phyloP scores from a whole-genome alignment of 2,329 filamentous ascomycete genomes.

The Botryotinia globosa region DNA sequence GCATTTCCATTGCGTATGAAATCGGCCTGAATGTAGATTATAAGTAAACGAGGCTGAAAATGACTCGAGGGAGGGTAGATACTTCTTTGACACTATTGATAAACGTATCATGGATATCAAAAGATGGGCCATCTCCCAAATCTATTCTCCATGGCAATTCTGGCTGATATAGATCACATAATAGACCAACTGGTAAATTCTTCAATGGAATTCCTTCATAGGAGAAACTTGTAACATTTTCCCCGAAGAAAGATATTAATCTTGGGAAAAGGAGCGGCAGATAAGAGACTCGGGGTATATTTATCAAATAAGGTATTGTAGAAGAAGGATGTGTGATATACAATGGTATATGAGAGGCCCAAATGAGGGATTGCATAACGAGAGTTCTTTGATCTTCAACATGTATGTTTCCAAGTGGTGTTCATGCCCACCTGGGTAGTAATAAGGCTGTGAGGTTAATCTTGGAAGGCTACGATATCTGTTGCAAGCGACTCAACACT shows the following conservation, averaged over 20 bases:
- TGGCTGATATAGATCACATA: slow-evolving; percentile 62
- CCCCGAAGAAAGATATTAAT: slow-evolving; percentile 61
- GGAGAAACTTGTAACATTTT: slow-evolving; percentile 50
- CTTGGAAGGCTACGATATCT: neutral
- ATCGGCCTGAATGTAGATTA: slow-evolving; percentile 43
- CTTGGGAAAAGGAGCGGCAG: slow-evolving; percentile 62
- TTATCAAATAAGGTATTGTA: slow-evolving; percentile 45
- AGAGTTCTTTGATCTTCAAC: neutral
- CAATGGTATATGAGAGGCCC: slow-evolving; percentile 38
- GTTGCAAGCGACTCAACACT: neutral
- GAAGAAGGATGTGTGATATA: slow-evolving; percentile 37
- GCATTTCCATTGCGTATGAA: slow-evolving; percentile 68
- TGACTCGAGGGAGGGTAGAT: slow-evolving; percentile 5
- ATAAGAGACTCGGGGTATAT: slow-evolving; percentile 65
- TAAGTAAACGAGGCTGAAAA: slow-evolving; percentile 13
- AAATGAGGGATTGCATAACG: slow-evolving; percentile 37
- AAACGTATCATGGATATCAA: slow-evolving; percentile 56
- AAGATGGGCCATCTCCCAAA: slow-evolving; percentile 55
- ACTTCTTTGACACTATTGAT: slow-evolving; percentile 68
- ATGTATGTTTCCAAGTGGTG: neutral
- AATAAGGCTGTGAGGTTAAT: slow-evolving; percentile 5
- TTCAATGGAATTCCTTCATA: slow-evolving; percentile 67
- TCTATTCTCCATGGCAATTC: slow-evolving; percentile 60
- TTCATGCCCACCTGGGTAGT: neutral
- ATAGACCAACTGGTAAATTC: slow-evolving; percentile 66